Conservation (phyloP, 768 basidiomycete species). For the Trametes coccinea region DNA sequence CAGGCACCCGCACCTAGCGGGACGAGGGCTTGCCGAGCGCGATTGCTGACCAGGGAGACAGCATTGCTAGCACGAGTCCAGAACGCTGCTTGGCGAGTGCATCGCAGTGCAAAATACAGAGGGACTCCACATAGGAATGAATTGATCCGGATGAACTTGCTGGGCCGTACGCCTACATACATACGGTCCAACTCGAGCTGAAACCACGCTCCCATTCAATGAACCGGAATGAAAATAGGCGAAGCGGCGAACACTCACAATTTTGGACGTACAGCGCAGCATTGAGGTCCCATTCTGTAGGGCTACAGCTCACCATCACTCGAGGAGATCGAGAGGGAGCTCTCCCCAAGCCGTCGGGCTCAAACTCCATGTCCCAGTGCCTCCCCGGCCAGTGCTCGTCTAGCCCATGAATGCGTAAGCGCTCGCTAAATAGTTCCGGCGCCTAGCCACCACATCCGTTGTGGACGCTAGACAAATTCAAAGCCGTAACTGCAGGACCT, state of each 20-base stretch:
- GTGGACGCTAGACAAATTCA: no score
- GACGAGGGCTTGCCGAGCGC: background rate
- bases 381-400: no score
- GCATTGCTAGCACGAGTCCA: background rate
- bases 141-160: no score
- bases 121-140: slow-evolving; percentile 5
- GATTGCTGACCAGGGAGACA: background rate
- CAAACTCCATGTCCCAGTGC: no score
- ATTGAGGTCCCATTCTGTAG: no score
- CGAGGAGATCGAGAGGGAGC: no score
- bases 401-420: background rate
- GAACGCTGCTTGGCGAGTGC: background rate
- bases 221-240: background rate
- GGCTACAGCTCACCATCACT: no score
- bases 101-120: background rate
- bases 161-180: background rate
- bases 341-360: no score
- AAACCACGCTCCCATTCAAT: background rate
- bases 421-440: background rate
- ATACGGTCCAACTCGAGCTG: background rate
- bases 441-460: background rate
- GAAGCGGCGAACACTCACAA: background rate
- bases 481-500: background rate
- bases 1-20: slow-evolving; percentile 12
- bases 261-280: no score